Conservation (phyloP, 257 asterid genomes). For the Penstemon barbatus region DNA sequence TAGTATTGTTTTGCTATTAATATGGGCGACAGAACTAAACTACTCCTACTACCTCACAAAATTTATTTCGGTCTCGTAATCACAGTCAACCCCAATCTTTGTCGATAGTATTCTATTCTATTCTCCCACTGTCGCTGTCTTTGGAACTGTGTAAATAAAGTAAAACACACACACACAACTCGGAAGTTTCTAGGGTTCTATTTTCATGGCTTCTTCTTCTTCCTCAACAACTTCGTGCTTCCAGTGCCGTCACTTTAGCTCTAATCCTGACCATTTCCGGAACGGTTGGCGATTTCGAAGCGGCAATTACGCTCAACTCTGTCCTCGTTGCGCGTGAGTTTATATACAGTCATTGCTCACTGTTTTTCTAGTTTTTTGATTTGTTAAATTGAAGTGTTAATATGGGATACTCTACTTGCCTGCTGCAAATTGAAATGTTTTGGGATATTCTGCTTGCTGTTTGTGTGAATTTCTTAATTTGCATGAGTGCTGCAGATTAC, state of each 20-base stretch:
- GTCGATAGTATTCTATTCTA: too few relatives aligned
- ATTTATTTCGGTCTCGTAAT: too few relatives aligned
- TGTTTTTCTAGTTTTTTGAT: neutral
- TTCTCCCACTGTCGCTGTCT: too few relatives aligned
- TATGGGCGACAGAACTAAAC: too few relatives aligned
- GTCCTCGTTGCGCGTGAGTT: slow-evolving; percentile 51
- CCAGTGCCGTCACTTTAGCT: slow-evolving; percentile 38
- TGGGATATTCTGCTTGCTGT: slow-evolving; percentile 14
- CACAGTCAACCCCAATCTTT: too few relatives aligned
- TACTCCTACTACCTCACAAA: too few relatives aligned
- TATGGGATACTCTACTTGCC: too few relatives aligned
- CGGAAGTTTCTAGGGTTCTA: slow-evolving; percentile 33
- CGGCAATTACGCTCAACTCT: slow-evolving; percentile 50
- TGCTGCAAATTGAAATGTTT: neutral
- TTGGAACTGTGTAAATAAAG: too few relatives aligned
- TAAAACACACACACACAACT: too few relatives aligned
- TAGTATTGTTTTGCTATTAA: too few relatives aligned
- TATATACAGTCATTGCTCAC: neutral
- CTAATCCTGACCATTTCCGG: slow-evolving; percentile 32
- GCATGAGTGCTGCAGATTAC: neutral
- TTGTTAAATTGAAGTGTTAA: neutral
- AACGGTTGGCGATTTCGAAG: slow-evolving; percentile 56
- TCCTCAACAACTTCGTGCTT: slow-evolving; percentile 40
- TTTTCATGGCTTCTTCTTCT: slow-evolving; percentile 34
- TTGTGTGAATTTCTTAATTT: slow-evolving; percentile 13